Evolutionary conservation across 345 rosid genomes (phyloP), one percentile per base, ranked within the genome.

Genomic region (Populus simonii): DNA sequence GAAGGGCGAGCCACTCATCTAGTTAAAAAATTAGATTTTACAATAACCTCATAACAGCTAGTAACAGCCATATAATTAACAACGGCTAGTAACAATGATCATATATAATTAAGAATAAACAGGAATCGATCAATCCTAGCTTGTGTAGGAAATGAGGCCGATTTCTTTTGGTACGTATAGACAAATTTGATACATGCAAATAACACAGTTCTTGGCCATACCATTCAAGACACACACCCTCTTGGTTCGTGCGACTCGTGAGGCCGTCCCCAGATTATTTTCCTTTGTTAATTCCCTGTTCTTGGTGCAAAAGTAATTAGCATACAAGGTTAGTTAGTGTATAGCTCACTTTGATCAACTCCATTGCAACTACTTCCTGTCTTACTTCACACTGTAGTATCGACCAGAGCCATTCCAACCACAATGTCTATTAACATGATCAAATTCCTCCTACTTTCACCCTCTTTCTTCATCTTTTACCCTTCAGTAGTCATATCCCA

Each of bases 361-460:
- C 35, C 55, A 45, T 17, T 67, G 6, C 73, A 76, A 39, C 67
- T 55, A 59, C 59, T 53, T 8, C 12, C 55, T 38, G 27, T 7
- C 51, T 71, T 61, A 8, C 51, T 33, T 27, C 63, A 5, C 29
- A n/a, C 59, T 29, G 9, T 25, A 36, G 6, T 36, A 41, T 12
- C 65, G 36, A n/a, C 69, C 7, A 5, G 12, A 22, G 2, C 55
- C 38, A 31, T 16, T 15, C 66, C 38, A 62, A n/a, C 65, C 45
- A 57, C 23, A 31, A 63, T 74, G 53, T 10, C 59, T 36, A 27
- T 68, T 73, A 79, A 9, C 2, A 79, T 80, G 82, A 31, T 80
- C 67, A 71, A 61, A 47, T 15, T 74, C 71, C 62, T 84, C 76
- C 65, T 82, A 53, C 70, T 82, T 79, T 43, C 72, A 62, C 70